Evolutionary conservation across 129 eudicot species (phyloP).

Genomic region (Rutidosis leptorrhynchoides): DNA sequence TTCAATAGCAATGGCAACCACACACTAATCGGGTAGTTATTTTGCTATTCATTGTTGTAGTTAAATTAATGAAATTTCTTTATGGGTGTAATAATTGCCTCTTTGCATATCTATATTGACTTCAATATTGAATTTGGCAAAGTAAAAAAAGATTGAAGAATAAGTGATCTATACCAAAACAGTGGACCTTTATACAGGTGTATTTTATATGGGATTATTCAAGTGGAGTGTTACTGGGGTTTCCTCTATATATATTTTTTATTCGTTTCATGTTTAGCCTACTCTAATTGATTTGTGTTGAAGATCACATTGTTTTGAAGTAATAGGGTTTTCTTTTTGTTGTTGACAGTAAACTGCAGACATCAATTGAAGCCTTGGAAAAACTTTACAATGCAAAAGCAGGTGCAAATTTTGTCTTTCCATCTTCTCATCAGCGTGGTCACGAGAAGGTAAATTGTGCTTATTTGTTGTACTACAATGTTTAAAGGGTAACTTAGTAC

Average conservation of each 20-base stretch:
- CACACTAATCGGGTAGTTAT: conserved; percentile 69
- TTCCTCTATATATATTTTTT: not conserved
- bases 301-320: not conserved
- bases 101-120: not conserved
- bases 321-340: conserved; percentile 17
- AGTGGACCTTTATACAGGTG: not conserved
- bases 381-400: conserved; percentile 52
- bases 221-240: not conserved
- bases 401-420: conserved; percentile 56
- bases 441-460: conserved; percentile 61
- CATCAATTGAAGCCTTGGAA: conserved; percentile 66
- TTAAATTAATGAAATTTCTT: not conserved
- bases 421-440: conserved; percentile 47
- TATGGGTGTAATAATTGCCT: not conserved
- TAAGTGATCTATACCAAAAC: not conserved
- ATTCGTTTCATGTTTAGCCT: not conserved
- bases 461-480: conserved; percentile 10
- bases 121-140: not conserved
- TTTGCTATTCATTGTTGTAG: not conserved
- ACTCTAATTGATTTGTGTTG: conserved; percentile 8
- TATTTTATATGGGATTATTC: not conserved
- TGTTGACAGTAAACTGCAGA: conserved; percentile 61
- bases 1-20: conserved; percentile 84
- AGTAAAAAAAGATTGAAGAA: not conserved
- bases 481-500: conserved; percentile 18